phyloP scores from a whole-genome alignment of 345 rosid species.

The Aquilaria malaccensis region DNA sequence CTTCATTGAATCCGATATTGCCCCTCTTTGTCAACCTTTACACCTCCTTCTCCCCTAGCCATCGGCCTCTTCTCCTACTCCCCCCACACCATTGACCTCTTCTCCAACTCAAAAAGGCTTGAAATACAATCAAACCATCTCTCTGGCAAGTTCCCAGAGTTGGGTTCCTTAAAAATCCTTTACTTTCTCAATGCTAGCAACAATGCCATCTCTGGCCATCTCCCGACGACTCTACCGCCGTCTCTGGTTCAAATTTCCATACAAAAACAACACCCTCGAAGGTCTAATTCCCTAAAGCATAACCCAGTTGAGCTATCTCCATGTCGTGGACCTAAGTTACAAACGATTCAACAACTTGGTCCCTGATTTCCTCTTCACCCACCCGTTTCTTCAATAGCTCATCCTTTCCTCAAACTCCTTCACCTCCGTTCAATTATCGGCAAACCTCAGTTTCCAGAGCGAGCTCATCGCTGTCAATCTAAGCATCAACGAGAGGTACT shows the following conservation, averaged over 20 bases:
- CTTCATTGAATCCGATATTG: no score
- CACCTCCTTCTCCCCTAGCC: no score
- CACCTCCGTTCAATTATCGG: constrained; percentile 47
- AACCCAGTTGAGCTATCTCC: constrained; percentile 22
- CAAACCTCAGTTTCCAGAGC: constrained; percentile 22
- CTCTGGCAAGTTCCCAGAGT: constrained; percentile 53
- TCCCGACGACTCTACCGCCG: constrained; percentile 43
- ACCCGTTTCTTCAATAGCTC: constrained; percentile 70
- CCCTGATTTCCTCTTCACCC: constrained; percentile 48
- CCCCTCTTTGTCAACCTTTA: no score
- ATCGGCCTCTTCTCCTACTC: no score
- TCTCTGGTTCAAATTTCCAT: constrained; percentile 58
- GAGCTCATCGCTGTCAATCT: constrained; percentile 47
- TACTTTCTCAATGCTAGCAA: constrained; percentile 58
- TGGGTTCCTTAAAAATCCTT: constrained; percentile 46
- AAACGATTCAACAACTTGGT: constrained; percentile 49
- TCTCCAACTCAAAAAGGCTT: constrained; percentile 39
- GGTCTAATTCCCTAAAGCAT: constrained; percentile 48
- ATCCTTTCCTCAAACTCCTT: constrained; percentile 64
- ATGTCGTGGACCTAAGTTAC: constrained; percentile 66
- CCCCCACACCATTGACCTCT: no score
- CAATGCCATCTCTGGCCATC: constrained; percentile 49
- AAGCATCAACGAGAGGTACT: constrained; percentile 36
- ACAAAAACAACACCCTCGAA: constrained; percentile 52
- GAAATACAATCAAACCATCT: constrained; percentile 68